Conservation (phyloP, 2,329 filamentous ascomycete genomes). For the Verticillium tricorpus region DNA sequence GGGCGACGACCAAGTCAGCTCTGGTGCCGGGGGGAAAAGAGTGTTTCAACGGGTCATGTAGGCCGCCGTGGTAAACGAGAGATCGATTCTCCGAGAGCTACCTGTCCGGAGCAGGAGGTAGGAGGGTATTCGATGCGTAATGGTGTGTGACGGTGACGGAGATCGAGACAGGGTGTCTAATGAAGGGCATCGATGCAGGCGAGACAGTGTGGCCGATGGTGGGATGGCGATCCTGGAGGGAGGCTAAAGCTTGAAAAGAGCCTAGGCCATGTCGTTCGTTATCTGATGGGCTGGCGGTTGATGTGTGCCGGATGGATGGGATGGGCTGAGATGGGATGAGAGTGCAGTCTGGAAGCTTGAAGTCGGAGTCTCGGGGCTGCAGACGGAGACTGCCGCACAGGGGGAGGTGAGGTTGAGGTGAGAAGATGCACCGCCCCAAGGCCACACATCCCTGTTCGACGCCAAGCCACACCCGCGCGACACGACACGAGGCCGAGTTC, state of each 20-base stretch:
- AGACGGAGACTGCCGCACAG: not conserved
- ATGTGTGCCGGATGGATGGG: not conserved
- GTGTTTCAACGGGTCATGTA: not conserved
- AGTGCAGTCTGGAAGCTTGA: not conserved
- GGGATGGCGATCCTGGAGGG: not conserved
- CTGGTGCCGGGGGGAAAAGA: not conserved
- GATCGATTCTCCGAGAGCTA: not conserved
- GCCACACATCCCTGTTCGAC: not conserved
- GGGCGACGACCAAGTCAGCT: not conserved
- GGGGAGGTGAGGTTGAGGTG: not conserved
- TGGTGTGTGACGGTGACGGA: not conserved
- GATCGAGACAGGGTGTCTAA: not conserved
- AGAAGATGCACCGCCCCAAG: not conserved
- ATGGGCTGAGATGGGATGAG: not conserved
- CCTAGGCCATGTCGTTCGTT: not conserved
- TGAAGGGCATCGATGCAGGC: not conserved
- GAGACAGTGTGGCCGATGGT: not conserved
- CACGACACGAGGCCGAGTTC: not conserved
- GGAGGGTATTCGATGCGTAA: not conserved
- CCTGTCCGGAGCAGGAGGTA: not conserved
- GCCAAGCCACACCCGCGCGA: not conserved
- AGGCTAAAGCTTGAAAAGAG: not conserved
- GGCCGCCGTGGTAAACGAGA: not conserved
- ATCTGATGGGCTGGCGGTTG: not conserved
- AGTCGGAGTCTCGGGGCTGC: not conserved